Evolutionary conservation across 768 basidiomycete species (phyloP), one percentile per base, ranked within the genome.

Genomic region (Sarcodon aspratus): DNA sequence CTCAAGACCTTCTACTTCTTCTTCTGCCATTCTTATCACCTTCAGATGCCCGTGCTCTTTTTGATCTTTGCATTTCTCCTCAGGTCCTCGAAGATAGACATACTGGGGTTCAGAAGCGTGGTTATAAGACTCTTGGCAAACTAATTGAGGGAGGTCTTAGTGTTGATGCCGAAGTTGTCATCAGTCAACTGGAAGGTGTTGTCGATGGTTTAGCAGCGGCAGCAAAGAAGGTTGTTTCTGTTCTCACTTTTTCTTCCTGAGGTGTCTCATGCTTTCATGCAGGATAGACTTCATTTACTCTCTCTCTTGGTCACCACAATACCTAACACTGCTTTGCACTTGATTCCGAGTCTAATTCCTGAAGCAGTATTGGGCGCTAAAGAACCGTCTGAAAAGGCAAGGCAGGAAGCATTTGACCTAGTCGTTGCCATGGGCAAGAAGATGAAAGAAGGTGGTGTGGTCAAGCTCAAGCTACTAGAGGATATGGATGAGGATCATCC

Each of bases 321-420:
- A 33, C 81, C 89, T 0, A 63, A 82, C 1, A 75, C 79, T 6
- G 73, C 80, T 15, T 66, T 98, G 55, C 87, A 96, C 55, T 66
- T 95, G 45, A 82, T 99, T 45, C 87, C 92, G 1, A 81, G 84
- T 1, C 69, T 98, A 18, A 84, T 98, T 43, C 91, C 95, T 3
- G 96, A 99, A 67, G 89, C 87, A 11, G 87, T 98, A 8, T 69
- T 99, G 27, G 92, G 89, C 1, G 97, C 94, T 10, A 99, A 99
- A 63, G 95, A 99, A 61, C 89, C 93, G 3, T 95, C 95, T 33
- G 92, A 93, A 62, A 92, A 89, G 59, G 83, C 93, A 0, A 76
- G 96, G 44, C 74, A 73, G 46, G 90, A 85, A 5, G 93, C 94
- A 1, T 99, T 95, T 61, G 90, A 94, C 10, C 66, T 96, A 42